Percentiles rank a stretch among this genome's conserved stretches.
Evolutionary conservation across 441 rosid genomes (phyloP).

Genomic region (Populus hybrid): DNA sequence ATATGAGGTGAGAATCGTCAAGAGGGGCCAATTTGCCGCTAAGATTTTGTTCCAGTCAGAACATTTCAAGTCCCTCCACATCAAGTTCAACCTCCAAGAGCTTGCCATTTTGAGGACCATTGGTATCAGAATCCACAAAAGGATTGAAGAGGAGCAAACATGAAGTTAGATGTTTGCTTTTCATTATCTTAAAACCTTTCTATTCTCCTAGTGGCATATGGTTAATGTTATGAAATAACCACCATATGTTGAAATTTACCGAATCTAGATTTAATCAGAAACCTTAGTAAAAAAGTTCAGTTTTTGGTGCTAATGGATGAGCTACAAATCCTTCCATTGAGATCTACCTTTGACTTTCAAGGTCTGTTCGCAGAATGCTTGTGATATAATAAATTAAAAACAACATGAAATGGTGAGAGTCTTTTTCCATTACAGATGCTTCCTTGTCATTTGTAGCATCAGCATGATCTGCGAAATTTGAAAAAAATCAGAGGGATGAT

Average conservation of each 20-base stretch:
- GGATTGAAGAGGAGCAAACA: conserved; percentile 20
- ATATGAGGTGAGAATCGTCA: conserved; percentile 95
- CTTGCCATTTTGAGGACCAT: conserved; percentile 72
- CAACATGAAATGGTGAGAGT: neutral
- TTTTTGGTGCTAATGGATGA: neutral
- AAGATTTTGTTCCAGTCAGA: conserved; percentile 93
- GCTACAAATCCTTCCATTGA: neutral
- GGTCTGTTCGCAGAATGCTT: neutral
- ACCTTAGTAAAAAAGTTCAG: conserved; percentile 8
- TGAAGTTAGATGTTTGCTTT: conserved; percentile 41
- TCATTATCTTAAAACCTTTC: conserved; percentile 9
- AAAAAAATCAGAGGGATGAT: conserved; percentile 24
- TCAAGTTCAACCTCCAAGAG: conserved; percentile 91
- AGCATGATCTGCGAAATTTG: conserved; percentile 26
- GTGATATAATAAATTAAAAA: neutral
- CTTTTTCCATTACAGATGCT: conserved; percentile 15
- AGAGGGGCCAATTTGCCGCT: conserved; percentile 96
- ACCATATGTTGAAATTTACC: conserved; percentile 5
- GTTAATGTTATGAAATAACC: conserved; percentile 21
- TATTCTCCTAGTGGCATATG: conserved; percentile 19
- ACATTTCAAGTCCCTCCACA: conserved; percentile 81
- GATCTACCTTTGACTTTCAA: neutral
- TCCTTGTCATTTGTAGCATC: conserved; percentile 6
- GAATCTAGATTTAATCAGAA: conserved; percentile 1
- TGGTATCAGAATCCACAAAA: neutral